Conservation (phyloP, 176 grass and related monocot species). For the Oropetium thomaeum region DNA sequence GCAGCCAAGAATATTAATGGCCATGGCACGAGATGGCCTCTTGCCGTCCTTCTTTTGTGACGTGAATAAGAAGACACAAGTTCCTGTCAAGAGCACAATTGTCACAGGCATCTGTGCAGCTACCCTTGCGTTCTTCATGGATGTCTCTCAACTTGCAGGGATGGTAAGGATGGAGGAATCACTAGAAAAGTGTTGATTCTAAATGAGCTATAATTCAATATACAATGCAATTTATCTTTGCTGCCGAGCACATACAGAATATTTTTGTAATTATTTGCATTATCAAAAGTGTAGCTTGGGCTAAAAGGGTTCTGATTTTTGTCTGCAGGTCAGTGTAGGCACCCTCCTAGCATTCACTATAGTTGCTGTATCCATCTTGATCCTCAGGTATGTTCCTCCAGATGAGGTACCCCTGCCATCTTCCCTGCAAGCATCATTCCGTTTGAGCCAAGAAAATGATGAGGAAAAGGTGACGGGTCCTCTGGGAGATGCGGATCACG, state of each 20-base stretch:
- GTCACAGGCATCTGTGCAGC: slow-evolving; percentile 77
- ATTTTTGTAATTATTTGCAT: neutral
- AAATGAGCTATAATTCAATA: neutral
- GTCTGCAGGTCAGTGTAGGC: slow-evolving; percentile 77
- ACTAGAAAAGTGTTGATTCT: neutral
- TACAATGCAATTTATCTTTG: neutral
- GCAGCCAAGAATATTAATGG: slow-evolving; percentile 89
- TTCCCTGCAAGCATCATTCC: slow-evolving; percentile 74
- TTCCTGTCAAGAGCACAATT: slow-evolving; percentile 86
- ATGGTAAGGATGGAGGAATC: slow-evolving; percentile 52
- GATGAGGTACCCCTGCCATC: slow-evolving; percentile 79
- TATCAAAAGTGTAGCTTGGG: neutral
- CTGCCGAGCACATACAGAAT: neutral
- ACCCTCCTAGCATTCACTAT: slow-evolving; percentile 78
- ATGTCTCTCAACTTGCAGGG: slow-evolving; percentile 86
- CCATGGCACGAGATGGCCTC: slow-evolving; percentile 77
- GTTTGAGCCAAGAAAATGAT: slow-evolving; percentile 58
- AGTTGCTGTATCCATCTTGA: slow-evolving; percentile 84
- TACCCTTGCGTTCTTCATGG: slow-evolving; percentile 72
- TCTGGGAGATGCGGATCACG: slow-evolving; percentile 29
- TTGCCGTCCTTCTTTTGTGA: slow-evolving; percentile 79
- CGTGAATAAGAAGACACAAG: slow-evolving; percentile 63
- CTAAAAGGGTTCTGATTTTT: slow-evolving; percentile 10
- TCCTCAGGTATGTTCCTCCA: slow-evolving; percentile 88
- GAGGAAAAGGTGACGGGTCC: slow-evolving; percentile 40